Evolutionary conservation across 2,329 filamentous ascomycete genomes (phyloP).

Genomic region (Neofusicoccum umdonicola): DNA sequence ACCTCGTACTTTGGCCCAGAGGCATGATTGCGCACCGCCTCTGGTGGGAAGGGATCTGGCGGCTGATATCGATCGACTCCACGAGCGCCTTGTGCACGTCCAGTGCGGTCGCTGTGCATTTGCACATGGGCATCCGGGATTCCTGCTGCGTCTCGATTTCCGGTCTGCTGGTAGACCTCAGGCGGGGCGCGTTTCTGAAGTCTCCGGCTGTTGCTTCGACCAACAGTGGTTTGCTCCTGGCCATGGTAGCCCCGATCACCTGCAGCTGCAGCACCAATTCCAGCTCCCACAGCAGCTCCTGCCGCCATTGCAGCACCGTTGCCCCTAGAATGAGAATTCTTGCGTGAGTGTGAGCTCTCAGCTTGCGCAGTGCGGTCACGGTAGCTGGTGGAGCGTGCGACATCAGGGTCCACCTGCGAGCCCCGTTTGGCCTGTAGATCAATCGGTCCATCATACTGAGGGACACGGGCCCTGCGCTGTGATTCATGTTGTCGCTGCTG

Average conservation of each 20-base stretch:
- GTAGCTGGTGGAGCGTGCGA: slow-evolving; percentile 25
- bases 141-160: neutral
- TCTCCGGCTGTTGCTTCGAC: slow-evolving; percentile 35
- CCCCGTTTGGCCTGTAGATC: neutral
- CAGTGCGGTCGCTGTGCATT: slow-evolving; percentile 39
- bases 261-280: slow-evolving; percentile 33
- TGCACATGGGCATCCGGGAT: slow-evolving; percentile 33
- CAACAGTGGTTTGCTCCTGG: slow-evolving; percentile 26
- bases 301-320: neutral
- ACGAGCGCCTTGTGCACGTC: slow-evolving; percentile 33
- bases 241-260: slow-evolving; percentile 23
- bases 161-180: slow-evolving; percentile 16
- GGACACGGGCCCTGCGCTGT: slow-evolving; percentile 2
- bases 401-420: neutral
- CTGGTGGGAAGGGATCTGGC: slow-evolving; percentile 32
- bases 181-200: slow-evolving; percentile 26
- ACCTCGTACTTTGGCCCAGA: slow-evolving; percentile 31
- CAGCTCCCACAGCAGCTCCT: slow-evolving; percentile 22
- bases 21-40: slow-evolving; percentile 26
- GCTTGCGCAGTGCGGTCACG: slow-evolving; percentile 29
- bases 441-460: slow-evolving; percentile 16
- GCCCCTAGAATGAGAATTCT: neutral
- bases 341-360: slow-evolving; percentile 19
- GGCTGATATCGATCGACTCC: slow-evolving; percentile 36
- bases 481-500: neutral